Evolutionary conservation across 805 yeast genomes (phyloP).

Genomic region (Candida peoriensis): DNA sequence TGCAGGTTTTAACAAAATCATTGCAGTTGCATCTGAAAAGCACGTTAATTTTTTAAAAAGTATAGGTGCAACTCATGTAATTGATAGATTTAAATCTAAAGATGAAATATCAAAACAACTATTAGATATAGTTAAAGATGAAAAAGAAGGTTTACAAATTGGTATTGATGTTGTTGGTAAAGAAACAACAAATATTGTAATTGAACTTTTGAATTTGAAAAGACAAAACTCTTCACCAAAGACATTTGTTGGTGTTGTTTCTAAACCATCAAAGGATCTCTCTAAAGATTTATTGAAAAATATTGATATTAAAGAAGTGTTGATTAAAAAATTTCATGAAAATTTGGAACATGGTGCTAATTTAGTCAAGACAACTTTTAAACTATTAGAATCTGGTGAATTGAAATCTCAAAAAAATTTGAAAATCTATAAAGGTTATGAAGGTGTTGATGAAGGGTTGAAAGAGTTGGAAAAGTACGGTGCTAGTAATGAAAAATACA

Average conservation of each 20-base stretch:
- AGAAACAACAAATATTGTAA: conserved; percentile 30
- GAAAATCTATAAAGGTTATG: conserved; percentile 32
- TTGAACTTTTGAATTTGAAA: conserved; percentile 25
- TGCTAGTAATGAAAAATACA: conserved; percentile 40
- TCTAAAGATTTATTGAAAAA: conserved; percentile 18
- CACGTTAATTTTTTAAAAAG: conserved; percentile 30
- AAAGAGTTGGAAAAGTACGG: conserved; percentile 34
- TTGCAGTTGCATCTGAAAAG: conserved; percentile 40
- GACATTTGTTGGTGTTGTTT: conserved; percentile 36
- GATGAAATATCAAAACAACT: conserved; percentile 21
- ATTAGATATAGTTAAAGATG: conserved; percentile 20
- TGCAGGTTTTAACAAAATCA: conserved; percentile 32
- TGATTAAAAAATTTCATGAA: conserved; percentile 40
- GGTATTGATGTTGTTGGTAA: conserved; percentile 43
- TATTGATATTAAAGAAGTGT: conserved; percentile 29
- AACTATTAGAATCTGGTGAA: conserved; percentile 24
- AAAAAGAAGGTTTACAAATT: conserved; percentile 26
- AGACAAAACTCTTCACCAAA: conserved; percentile 12
- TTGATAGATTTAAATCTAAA: conserved; percentile 29
- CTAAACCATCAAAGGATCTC: conserved; percentile 27
- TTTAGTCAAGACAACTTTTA: conserved; percentile 30
- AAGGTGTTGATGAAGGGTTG: conserved; percentile 31
- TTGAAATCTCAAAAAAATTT: conserved; percentile 31
- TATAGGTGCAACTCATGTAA: conserved; percentile 39
- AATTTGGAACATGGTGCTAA: conserved; percentile 32